Conservation (phyloP, 306 rosid genomes). For the Acmispon strigosus region DNA sequence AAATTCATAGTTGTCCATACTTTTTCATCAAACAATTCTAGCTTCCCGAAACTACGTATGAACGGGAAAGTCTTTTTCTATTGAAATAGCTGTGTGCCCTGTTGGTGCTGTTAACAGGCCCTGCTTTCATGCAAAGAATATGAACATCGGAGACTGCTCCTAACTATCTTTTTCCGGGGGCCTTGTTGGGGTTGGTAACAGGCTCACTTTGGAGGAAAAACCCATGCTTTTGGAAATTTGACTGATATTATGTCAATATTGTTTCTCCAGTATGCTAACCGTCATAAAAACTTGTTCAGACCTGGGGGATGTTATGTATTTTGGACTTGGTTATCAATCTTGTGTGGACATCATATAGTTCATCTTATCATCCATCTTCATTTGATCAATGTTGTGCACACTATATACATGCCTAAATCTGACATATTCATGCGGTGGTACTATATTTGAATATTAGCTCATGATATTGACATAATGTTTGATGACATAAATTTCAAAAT, state of each 20-base stretch:
- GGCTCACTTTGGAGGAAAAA: not conserved
- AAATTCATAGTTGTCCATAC: not conserved
- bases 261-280: not conserved
- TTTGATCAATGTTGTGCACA: too few species aligned
- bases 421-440: not conserved
- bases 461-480: not conserved
- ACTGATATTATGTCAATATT: not conserved
- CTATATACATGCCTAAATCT: too few species aligned
- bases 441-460: not conserved
- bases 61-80: not conserved
- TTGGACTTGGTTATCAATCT: not conserved
- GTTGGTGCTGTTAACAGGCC: not conserved
- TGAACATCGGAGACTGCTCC: not conserved
- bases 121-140: not conserved
- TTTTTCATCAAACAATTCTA: not conserved
- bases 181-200: not conserved
- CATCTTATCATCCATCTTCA: not conserved
- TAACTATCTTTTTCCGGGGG: not conserved
- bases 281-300: not conserved
- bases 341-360: not conserved
- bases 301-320: not conserved
- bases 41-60: not conserved
- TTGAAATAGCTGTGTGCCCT: too few species aligned
- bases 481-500: not conserved
- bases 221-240: not conserved